These are phyloP conservation scores for Vaccinium corymbosum DNA, from an alignment of 148 eudicot species.

Conservation along the genomic window DNA sequence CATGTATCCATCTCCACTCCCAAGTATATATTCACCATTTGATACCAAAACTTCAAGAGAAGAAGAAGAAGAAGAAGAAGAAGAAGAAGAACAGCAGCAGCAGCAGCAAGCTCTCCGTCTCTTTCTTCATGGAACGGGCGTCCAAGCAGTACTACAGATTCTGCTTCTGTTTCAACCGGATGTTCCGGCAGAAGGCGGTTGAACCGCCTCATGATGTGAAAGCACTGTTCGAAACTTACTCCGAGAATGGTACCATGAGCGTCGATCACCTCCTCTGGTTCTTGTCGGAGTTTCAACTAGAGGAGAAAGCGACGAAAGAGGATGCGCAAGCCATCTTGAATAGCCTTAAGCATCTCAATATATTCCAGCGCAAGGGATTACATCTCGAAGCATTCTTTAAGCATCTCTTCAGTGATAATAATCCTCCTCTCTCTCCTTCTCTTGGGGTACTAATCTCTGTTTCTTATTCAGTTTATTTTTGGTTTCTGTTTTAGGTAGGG, in stretches of 20 bases:
- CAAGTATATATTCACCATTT: background rate
- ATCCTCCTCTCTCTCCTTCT: constrained; percentile 38
- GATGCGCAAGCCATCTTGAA: constrained; percentile 37
- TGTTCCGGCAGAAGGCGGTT: constrained; percentile 36
- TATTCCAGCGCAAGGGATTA: constrained; percentile 48
- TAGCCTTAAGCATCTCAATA: constrained; percentile 35
- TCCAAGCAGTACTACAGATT: constrained; percentile 34
- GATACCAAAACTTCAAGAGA: background rate
- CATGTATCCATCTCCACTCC: background rate
- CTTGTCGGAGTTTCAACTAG: constrained; percentile 41
- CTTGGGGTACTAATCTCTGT: constrained; percentile 30
- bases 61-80: background rate
- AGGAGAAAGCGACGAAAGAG: constrained; percentile 28
- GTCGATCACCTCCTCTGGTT: constrained; percentile 33
- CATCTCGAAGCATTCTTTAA: constrained; percentile 46
- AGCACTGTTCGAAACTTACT: constrained; percentile 33
- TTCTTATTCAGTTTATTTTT: background rate
- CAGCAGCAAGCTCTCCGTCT: background rate
- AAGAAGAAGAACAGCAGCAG: background rate
- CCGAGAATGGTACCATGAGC: constrained; percentile 49
- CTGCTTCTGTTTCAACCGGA: constrained; percentile 46
- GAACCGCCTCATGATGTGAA: constrained; percentile 47
- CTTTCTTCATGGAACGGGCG: background rate
- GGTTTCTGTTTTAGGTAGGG: too few relatives aligned
- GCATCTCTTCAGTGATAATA: constrained; percentile 49